Percentiles rank a stretch among this genome's conserved stretches.
These are phyloP conservation scores for Begonia fuchsioides DNA, from an alignment of 306 rosid species.

Conservation along the genomic window DNA sequence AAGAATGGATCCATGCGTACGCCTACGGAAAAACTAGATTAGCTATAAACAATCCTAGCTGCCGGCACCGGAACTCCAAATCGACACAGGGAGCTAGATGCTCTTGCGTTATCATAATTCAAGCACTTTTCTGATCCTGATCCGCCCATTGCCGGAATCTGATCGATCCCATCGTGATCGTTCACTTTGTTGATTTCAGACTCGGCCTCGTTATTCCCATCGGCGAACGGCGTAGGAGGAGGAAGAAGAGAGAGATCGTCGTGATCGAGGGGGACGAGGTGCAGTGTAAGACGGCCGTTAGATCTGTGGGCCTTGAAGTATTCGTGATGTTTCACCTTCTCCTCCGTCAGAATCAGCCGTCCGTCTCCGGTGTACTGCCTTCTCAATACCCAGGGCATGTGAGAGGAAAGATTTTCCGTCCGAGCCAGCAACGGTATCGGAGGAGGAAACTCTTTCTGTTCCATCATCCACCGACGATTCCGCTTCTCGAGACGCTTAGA, in stretches of 20 bases:
- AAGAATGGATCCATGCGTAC: no score
- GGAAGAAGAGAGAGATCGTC: not conserved
- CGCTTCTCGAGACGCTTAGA: not conserved
- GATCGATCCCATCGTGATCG: not conserved
- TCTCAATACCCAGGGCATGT: conserved; percentile 56
- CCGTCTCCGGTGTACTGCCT: conserved; percentile 52
- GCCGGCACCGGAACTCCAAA: not conserved
- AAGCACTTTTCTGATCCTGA: not conserved
- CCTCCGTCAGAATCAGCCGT: conserved; percentile 43
- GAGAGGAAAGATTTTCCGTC: conserved; percentile 37
- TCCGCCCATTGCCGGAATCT: not conserved
- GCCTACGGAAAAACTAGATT: no score
- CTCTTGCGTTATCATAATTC: not conserved
- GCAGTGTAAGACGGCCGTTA: conserved; percentile 56
- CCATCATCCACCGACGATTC: not conserved
- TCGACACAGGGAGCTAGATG: not conserved
- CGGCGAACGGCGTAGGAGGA: not conserved
- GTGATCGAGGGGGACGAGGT: conserved; percentile 35
- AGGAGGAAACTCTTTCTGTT: conserved; percentile 37
- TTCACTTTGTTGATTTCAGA: not conserved
- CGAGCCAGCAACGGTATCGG: conserved; percentile 44
- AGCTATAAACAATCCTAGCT: not conserved
- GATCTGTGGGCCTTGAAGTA: conserved; percentile 46
- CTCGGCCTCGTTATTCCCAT: not conserved
- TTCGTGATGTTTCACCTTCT: conserved; percentile 45